Evolutionary conservation across 1,139 yeast species (phyloP), one percentile per base, ranked within the genome.

Genomic region (Yamadazyma sp.): DNA sequence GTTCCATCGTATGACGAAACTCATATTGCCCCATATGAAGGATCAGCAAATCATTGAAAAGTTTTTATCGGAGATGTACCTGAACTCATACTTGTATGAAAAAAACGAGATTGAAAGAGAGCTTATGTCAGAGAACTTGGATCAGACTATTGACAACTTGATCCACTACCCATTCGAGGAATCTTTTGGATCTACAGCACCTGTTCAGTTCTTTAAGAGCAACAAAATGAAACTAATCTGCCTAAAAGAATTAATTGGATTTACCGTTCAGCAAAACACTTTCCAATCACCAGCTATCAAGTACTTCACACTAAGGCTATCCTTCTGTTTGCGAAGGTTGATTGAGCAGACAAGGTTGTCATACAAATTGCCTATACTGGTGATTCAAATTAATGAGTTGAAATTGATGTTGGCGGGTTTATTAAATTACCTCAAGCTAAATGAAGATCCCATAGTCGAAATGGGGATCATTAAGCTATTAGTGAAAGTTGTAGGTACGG

Each of bases 21-120:
- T 73, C 1, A 56, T 85, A 1, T 47, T 81, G 3, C 73, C 77
- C 0, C 52, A 48, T 17, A 51, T 70, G 34, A 47, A 60, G 23
- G 45, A 54, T 2, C 54, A 59, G 24, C 47, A 64, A 3, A 49
- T 53, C 14, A 34, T 81, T 21, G 63, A 66, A 15, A 63, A 62
- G 10, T 70, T 80, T 33, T 56, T 82, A 3, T 54, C 67, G n/a
- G 48, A 50, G 18, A 34, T 63, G 9, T 61, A 61, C 43, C 37
- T 42, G 3, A 63, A 64, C 39, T 70, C 76, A 4, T 70, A 57
- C 41, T 50, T 70, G 16, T 71, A 67, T 46, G 59, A 58, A 33
- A 46, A 51, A 29, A 66, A 62, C 40, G 64, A 59, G 6, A 44
- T 57, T 5, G 73, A 68, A 45, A 25, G 29, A 6, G 51, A 49